Base-by-base conservation (phyloP, 169 alveolate species). In the Babesia ovis region DNA sequence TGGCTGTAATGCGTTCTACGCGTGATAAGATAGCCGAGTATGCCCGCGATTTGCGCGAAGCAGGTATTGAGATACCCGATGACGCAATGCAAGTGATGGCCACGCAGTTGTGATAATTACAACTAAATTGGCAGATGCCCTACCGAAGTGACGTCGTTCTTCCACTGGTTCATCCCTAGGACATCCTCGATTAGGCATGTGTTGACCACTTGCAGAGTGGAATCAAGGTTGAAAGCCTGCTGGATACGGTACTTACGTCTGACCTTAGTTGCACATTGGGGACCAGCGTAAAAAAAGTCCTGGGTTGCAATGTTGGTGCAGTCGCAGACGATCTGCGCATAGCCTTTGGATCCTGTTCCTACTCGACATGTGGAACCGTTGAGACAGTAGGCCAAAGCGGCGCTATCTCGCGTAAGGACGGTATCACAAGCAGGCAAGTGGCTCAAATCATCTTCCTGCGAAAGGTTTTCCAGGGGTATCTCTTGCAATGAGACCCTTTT, bases 141-240 rank as follows among this genome's bases (percentile, higher is more conserved):
- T 8, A 71, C 83, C n/a, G 77, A 37, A 23, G 64, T 41, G 27
- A 81, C 69, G 41, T 81, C 84, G 43, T 81, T 81, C 35, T 81
- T 81, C 89, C 89, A 81, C 34, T 76, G 71, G 66, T 81, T 81
- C 67, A 66, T 60, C 25, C 81, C 84, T 25, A 81, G 82, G 25
- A 81, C 57, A 41, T 81, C 89, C 43, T 81, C 89, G 4, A 81
- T n/a, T 58, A 76, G 75, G 60, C 81, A 48, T n/a, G 89, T 81
- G 66, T 81, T 81, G 12, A 64, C 53, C n/a, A 55, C 56, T n/a
- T 68, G 57, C 41, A 54, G 25, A 6, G 61, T 64, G 27, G 74
- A 64, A 51, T 64, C 64, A 20, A 64, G 61, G 61, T 64, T 64
- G 61, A 55, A 56, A 1, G 62, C 74, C 25, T 64, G 61, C 34